A percentile compares a stretch with the other conserved stretches of the same genome.
Evolutionary conservation across 345 rosid genomes (phyloP).

Genomic region (Pugionium dolabratum): DNA sequence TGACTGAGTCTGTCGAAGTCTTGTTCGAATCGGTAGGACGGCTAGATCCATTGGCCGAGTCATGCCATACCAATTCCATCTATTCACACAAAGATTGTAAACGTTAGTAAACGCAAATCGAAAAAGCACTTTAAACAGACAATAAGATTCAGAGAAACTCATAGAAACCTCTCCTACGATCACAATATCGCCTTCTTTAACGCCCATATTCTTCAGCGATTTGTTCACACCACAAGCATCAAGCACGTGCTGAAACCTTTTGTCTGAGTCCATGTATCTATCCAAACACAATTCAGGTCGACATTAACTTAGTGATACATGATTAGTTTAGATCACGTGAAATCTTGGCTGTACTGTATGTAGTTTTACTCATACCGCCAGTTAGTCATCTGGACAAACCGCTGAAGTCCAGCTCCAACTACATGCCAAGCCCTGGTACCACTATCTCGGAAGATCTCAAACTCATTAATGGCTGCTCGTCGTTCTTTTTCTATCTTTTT

Average conservation of each 20-base stretch:
- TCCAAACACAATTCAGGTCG: conserved; percentile 24
- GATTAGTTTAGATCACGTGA: neutral
- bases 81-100: conserved; percentile 34
- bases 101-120: conserved; percentile 1
- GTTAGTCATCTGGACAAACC: conserved; percentile 97
- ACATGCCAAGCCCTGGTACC: conserved; percentile 71
- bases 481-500: conserved; percentile 68
- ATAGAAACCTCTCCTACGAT: conserved; percentile 78
- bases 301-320: conserved; percentile 12
- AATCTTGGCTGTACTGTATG: conserved; percentile 3
- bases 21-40: conserved; percentile 54
- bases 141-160: conserved; percentile 13
- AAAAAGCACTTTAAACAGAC: conserved; percentile 3
- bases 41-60: conserved; percentile 52
- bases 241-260: conserved; percentile 82
- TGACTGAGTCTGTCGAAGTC: conserved; percentile 55
- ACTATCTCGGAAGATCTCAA: conserved; percentile 65
- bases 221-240: conserved; percentile 89
- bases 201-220: conserved; percentile 72
- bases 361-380: conserved; percentile 57
- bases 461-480: conserved; percentile 70
- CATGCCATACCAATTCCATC: conserved; percentile 96
- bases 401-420: conserved; percentile 76
- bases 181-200: conserved; percentile 93
- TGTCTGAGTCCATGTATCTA: conserved; percentile 86